A percentile compares a stretch with the other conserved stretches of the same genome.
phyloP scores from a whole-genome alignment of 768 basidiomycete genomes.

The Leccinum variicolor region DNA sequence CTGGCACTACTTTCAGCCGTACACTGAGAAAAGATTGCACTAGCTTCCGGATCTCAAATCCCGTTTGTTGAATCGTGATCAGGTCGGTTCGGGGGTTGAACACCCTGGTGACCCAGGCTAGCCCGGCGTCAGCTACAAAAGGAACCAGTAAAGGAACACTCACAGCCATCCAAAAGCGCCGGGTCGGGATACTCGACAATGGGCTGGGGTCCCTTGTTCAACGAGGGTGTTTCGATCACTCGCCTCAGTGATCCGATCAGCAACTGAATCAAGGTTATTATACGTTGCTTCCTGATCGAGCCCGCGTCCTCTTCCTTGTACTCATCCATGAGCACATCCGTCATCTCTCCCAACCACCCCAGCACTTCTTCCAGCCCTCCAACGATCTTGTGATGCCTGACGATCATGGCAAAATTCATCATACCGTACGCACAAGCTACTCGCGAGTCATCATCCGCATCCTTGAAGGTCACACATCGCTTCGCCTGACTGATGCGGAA shows the following conservation, averaged over 20 bases:
- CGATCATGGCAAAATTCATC: slow-evolving; percentile 63
- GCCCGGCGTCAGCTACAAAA: slow-evolving; percentile 7
- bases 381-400: slow-evolving; percentile 49
- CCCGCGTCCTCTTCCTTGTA: slow-evolving; percentile 34
- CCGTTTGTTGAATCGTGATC: slow-evolving; percentile 38
- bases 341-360: slow-evolving; percentile 65
- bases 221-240: slow-evolving; percentile 41
- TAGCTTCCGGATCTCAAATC: slow-evolving; percentile 53
- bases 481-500: slow-evolving; percentile 63
- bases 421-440: slow-evolving; percentile 72
- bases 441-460: slow-evolving; percentile 61
- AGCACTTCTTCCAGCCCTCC: slow-evolving; percentile 46
- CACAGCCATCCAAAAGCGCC: slow-evolving; percentile 52
- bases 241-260: slow-evolving; percentile 56
- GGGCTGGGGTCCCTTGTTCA: slow-evolving; percentile 35
- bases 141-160: slow-evolving; percentile 20
- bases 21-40: slow-evolving; percentile 61
- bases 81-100: slow-evolving; percentile 46
- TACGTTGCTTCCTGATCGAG: slow-evolving; percentile 21
- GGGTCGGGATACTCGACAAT: slow-evolving; percentile 57
- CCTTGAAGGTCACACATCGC: slow-evolving; percentile 63
- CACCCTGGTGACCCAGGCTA: slow-evolving; percentile 59
- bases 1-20: slow-evolving; percentile 46
- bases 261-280: slow-evolving; percentile 43
- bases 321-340: slow-evolving; percentile 52